phyloP scores from a whole-genome alignment of 768 basidiomycete genomes.

The Macrolepiota dolichaula region DNA sequence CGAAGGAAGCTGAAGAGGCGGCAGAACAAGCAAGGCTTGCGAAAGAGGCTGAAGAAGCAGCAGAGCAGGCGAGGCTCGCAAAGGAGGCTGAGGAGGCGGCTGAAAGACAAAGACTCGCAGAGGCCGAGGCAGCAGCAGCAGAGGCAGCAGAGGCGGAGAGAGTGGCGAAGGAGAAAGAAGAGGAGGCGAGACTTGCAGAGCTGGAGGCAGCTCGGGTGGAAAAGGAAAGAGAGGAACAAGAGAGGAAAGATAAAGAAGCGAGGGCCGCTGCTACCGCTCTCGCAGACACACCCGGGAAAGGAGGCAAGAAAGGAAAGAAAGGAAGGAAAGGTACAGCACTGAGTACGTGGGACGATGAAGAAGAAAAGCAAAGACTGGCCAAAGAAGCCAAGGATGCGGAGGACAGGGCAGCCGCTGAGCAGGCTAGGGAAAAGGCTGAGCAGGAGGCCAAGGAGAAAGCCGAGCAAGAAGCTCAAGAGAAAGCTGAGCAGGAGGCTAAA shows the following conservation, averaged over 20 bases:
- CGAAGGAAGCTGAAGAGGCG: conserved; percentile 13
- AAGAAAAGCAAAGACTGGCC: conserved; percentile 6
- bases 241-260: background rate
- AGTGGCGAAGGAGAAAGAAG: conserved; percentile 11
- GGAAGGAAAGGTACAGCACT: conserved; percentile 3
- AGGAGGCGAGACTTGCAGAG: conserved; percentile 5
- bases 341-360: conserved; percentile 7
- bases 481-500: conserved; percentile 11
- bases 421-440: conserved; percentile 1
- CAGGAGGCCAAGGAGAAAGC: background rate
- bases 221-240: background rate
- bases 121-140: conserved; percentile 8
- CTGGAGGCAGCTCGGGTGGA: background rate
- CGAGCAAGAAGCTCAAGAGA: conserved; percentile 10
- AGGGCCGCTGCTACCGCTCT: conserved; percentile 7
- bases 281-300: background rate
- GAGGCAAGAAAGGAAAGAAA: background rate
- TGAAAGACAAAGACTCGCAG: background rate
- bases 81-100: conserved; percentile 4
- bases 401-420: conserved; percentile 7
- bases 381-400: conserved; percentile 16
- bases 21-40: conserved; percentile 10
- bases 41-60: conserved; percentile 13
- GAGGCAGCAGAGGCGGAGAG: conserved; percentile 2
- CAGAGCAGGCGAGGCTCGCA: background rate